Percentiles rank a stretch among this genome's conserved stretches.
phyloP scores from a whole-genome alignment of 1,284 basidiomycete genomes.

The Trichosporon faecale region DNA sequence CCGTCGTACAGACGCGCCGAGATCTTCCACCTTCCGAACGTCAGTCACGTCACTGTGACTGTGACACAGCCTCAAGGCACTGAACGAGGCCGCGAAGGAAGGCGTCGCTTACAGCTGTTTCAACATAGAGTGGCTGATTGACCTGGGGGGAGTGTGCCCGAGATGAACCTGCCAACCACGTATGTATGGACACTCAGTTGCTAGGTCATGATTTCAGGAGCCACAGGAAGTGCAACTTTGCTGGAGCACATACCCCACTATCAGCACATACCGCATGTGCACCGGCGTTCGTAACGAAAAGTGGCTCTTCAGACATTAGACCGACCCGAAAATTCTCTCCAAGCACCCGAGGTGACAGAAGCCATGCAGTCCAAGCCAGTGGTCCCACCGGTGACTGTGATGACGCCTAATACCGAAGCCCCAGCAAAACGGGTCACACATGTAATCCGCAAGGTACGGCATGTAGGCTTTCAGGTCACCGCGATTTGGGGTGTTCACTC shows the following conservation, averaged over 20 bases:
- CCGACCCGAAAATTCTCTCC: neutral
- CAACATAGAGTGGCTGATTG: neutral
- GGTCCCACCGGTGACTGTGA: neutral
- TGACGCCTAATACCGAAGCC: neutral
- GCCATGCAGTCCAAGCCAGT: neutral
- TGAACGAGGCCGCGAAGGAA: too few species aligned
- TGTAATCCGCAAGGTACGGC: neutral
- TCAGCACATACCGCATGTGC: neutral
- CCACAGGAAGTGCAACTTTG: neutral
- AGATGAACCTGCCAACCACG: neutral
- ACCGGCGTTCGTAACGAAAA: neutral
- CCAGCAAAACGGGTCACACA: neutral
- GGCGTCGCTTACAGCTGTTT: too few species aligned
- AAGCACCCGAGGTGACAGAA: neutral
- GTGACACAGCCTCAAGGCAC: neutral
- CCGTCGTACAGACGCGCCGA: too few species aligned
- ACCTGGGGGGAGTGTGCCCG: neutral
- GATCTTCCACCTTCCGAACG: too few species aligned
- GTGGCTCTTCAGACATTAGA: slow-evolving; percentile 1
- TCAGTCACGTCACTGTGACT: too few species aligned
- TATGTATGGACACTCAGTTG: too few species aligned
- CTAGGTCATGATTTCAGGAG: neutral
- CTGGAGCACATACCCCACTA: neutral
- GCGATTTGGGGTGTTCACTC: neutral
- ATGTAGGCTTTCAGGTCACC: neutral